phyloP scores from a whole-genome alignment of 768 basidiomycete genomes.

The Rhizopogon salebrosus region DNA sequence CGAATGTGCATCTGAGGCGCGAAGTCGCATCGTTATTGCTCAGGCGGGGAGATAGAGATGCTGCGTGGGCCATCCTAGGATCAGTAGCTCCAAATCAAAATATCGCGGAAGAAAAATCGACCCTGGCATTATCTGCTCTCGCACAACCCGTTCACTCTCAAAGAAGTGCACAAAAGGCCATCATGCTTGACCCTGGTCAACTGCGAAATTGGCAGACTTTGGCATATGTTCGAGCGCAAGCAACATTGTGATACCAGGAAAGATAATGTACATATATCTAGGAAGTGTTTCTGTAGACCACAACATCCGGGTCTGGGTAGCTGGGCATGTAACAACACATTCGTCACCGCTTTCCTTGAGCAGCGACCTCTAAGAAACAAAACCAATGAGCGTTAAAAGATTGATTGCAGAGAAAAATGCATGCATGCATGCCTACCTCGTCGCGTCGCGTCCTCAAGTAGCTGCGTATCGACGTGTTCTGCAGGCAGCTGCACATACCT shows the following conservation, averaged over 20 bases:
- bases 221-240: slow-evolving; percentile 43
- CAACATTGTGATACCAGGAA: slow-evolving; percentile 13
- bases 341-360: slow-evolving; percentile 34
- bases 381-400: slow-evolving; percentile 2
- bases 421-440: slow-evolving; percentile 72
- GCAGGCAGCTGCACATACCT: slow-evolving; percentile 94
- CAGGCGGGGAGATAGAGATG: slow-evolving; percentile 36
- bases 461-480: slow-evolving; percentile 89
- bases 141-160: slow-evolving; percentile 31
- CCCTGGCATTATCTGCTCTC: slow-evolving; percentile 48
- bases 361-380: slow-evolving; percentile 31
- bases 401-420: background rate
- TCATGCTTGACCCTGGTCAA: slow-evolving; percentile 50
- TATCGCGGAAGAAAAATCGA: slow-evolving; percentile 32
- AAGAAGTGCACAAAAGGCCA: slow-evolving; percentile 53
- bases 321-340: background rate
- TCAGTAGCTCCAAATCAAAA: slow-evolving; percentile 25
- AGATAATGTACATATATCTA: background rate
- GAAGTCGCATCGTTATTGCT: slow-evolving; percentile 52
- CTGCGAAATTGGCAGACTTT: slow-evolving; percentile 52
- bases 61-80: slow-evolving; percentile 44
- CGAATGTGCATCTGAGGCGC: slow-evolving; percentile 40
- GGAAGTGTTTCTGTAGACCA: background rate
- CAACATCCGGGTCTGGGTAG: background rate
- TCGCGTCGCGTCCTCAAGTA: slow-evolving; percentile 94